These are phyloP conservation scores for Coelastrella sp. DNA, from an alignment of 139 green algal genomes.

Conservation along the genomic window DNA sequence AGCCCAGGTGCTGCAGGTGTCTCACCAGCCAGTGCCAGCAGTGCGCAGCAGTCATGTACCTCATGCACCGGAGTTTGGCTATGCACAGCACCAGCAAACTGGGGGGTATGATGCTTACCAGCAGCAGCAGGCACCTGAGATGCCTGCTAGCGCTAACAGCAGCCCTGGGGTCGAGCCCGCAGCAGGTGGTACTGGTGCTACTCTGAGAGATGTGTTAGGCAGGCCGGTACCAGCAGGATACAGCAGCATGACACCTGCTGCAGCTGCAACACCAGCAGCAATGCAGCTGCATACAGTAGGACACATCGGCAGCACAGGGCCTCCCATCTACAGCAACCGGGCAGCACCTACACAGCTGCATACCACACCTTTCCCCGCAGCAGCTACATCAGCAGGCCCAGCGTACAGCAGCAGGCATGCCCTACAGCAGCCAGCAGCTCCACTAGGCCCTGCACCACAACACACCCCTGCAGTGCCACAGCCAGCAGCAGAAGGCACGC, in stretches of 20 bases:
- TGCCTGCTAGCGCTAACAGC: slow-evolving; percentile 6
- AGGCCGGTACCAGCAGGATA: slow-evolving; percentile 5
- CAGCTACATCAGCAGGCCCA: not conserved
- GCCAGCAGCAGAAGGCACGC: slow-evolving; percentile 9
- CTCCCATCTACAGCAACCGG: not conserved
- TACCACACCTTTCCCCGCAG: not conserved
- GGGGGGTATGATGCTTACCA: not conserved
- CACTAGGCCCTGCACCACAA: too few species aligned
- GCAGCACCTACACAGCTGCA: not conserved
- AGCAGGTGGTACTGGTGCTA: not conserved
- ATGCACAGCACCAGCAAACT: not conserved
- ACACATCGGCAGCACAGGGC: not conserved
- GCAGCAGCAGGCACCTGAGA: slow-evolving; percentile 26
- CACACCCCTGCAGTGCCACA: not conserved
- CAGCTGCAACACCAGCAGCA: not conserved
- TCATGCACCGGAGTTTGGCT: not conserved
- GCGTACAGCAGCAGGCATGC: not conserved
- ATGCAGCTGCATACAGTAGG: not conserved
- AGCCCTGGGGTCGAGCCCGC: not conserved
- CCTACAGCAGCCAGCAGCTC: not conserved
- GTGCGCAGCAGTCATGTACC: not conserved
- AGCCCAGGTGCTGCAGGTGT: not conserved
- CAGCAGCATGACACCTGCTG: slow-evolving; percentile 9
- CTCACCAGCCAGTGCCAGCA: not conserved
- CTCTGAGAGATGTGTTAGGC: slow-evolving; percentile 7